Evolutionary conservation across 306 rosid genomes (phyloP).

Genomic region (Quillaja saponaria): DNA sequence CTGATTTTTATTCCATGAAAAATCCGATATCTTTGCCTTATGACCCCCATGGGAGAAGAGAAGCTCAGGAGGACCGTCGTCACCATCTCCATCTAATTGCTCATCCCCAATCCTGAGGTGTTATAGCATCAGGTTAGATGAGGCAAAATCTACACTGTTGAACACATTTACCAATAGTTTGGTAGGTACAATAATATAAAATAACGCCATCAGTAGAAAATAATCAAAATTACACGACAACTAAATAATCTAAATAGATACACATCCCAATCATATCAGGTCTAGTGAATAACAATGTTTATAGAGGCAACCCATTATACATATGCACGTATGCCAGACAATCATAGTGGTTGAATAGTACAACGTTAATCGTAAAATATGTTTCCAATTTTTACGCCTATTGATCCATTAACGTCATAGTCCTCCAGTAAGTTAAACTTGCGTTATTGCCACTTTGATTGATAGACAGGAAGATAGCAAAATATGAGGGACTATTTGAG

Average conservation of each 20-base stretch:
- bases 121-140: neutral
- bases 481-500: neutral
- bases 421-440: neutral
- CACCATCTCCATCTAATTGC: conserved; percentile 79
- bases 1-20: conserved; percentile 76
- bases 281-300: neutral
- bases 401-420: neutral
- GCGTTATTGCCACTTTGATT: neutral
- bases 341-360: neutral
- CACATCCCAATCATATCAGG: no score
- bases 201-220: no score
- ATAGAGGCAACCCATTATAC: neutral
- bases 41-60: conserved; percentile 89
- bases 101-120: conserved; percentile 76
- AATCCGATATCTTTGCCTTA: conserved; percentile 87
- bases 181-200: no score
- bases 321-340: neutral
- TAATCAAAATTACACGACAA: no score
- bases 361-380: neutral
- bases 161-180: no score
- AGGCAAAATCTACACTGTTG: neutral
- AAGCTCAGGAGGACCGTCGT: conserved; percentile 90
- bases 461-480: neutral
- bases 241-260: no score
- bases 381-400: neutral